A percentile compares a stretch with the other conserved stretches of the same genome.
phyloP scores from a whole-genome alignment of 75 land plant genomes.

The Picea glauca region DNA sequence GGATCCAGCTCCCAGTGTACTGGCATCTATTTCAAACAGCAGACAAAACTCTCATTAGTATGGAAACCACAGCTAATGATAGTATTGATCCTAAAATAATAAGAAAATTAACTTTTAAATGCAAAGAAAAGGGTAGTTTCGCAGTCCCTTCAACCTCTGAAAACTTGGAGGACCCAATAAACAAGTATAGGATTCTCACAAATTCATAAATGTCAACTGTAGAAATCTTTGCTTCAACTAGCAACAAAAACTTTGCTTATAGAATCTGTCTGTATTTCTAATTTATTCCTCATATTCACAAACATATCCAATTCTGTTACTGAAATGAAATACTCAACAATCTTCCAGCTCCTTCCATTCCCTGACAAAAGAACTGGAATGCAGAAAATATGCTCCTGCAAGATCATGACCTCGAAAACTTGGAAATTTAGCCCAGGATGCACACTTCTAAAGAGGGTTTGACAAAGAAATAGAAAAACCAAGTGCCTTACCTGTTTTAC shows the following conservation, averaged over 20 bases:
- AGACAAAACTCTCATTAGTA: slow-evolving; percentile 4
- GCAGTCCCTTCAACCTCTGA: background rate
- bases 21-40: background rate
- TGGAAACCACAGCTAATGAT: background rate
- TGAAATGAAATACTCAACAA: background rate
- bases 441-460: background rate
- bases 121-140: background rate
- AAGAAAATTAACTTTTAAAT: background rate
- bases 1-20: background rate
- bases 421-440: background rate
- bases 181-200: background rate
- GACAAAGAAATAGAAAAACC: background rate
- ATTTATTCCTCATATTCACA: background rate
- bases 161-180: background rate
- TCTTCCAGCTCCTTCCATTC: background rate
- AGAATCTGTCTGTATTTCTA: background rate
- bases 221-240: background rate
- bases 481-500: background rate
- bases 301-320: background rate
- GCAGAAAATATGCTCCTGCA: background rate
- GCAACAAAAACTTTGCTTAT: background rate
- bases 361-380: background rate
- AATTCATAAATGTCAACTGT: background rate
- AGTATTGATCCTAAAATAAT: background rate
- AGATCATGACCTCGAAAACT: background rate